Evolutionary conservation across 139 green algal species (phyloP).

Genomic region (Coelastrella sp.): DNA sequence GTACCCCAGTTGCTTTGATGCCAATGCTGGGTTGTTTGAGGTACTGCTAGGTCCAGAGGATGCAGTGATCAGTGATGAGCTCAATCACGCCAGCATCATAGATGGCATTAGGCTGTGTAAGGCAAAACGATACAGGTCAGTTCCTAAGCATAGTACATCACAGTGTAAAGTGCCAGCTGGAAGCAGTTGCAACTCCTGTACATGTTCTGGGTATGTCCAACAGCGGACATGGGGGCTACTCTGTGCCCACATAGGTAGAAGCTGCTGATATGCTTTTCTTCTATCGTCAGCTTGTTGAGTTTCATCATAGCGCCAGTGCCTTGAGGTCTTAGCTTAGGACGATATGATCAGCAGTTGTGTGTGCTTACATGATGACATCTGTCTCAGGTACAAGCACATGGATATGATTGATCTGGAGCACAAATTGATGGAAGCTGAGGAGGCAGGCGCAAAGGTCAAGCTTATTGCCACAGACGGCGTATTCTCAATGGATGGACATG

Average conservation of each 20-base stretch:
- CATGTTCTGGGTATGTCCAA: no score
- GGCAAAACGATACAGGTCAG: conserved; percentile 51
- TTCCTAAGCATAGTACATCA: no score
- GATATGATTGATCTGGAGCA: conserved; percentile 69
- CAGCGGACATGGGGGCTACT: no score
- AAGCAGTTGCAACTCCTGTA: neutral
- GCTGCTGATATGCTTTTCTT: no score
- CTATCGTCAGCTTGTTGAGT: no score
- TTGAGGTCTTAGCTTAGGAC: no score
- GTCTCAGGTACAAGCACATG: conserved; percentile 67
- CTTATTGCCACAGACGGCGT: conserved; percentile 78
- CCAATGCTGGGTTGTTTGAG: conserved; percentile 83
- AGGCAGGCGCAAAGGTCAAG: conserved; percentile 57
- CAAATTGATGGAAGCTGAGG: conserved; percentile 62
- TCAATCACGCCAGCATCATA: conserved; percentile 86
- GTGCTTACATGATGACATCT: no score
- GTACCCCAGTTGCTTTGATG: conserved; percentile 80
- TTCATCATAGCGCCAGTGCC: no score
- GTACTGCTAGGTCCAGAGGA: conserved; percentile 73
- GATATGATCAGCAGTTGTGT: no score
- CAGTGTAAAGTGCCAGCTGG: neutral
- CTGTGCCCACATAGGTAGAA: no score
- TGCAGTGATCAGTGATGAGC: conserved; percentile 72
- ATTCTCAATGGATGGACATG: conserved; percentile 80
- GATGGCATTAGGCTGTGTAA: conserved; percentile 84